Evolutionary conservation across 129 eudicot genomes (phyloP).

Genomic region (Chrysanthemum lavandulifolium): DNA sequence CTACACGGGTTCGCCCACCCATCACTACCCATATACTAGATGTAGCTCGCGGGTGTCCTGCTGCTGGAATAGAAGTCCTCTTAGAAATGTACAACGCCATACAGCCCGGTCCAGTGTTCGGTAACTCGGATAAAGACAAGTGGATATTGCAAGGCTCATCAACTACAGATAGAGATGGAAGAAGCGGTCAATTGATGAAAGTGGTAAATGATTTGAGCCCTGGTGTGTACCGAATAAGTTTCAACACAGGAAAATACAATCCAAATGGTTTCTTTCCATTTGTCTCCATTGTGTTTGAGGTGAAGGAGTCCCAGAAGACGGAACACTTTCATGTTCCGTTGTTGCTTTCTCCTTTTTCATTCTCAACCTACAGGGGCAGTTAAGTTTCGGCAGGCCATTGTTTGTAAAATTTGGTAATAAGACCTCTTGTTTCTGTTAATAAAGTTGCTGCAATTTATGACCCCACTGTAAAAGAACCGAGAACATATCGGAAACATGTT

Average conservation of each 20-base stretch:
- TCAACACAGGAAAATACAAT: slow-evolving; percentile 79
- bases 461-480: background rate
- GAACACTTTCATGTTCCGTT: slow-evolving; percentile 97
- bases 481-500: background rate
- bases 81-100: slow-evolving; percentile 53
- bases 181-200: slow-evolving; percentile 74
- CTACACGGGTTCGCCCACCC: slow-evolving; percentile 78
- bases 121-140: slow-evolving; percentile 34
- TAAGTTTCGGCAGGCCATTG: slow-evolving; percentile 20
- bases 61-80: slow-evolving; percentile 64
- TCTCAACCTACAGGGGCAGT: slow-evolving; percentile 84
- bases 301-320: slow-evolving; percentile 70
- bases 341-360: slow-evolving; percentile 39
- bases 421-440: background rate
- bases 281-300: slow-evolving; percentile 77
- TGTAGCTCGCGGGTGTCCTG: slow-evolving; percentile 72
- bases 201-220: slow-evolving; percentile 61
- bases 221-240: slow-evolving; percentile 76
- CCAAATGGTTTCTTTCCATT: slow-evolving; percentile 82
- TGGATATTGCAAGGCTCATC: slow-evolving; percentile 63
- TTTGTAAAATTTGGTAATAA: background rate
- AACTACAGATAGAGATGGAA: slow-evolving; percentile 80
- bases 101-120: slow-evolving; percentile 47
- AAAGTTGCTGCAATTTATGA: background rate
- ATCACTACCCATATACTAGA: slow-evolving; percentile 94